phyloP scores from a whole-genome alignment of 2,329 filamentous ascomycete species.

The Cladosporium oxysporum region DNA sequence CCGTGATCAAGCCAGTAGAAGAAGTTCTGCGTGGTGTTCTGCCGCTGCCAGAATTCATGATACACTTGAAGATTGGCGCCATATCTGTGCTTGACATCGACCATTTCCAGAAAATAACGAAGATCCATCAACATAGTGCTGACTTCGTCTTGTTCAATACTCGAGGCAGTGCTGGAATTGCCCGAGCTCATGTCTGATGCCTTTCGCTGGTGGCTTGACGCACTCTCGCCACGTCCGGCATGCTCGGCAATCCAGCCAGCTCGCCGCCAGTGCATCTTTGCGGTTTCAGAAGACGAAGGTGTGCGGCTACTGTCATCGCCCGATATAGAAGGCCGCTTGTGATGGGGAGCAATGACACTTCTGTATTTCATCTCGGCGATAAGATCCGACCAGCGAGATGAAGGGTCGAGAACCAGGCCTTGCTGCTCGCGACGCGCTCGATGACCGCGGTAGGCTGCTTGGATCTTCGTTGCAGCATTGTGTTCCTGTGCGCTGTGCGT shows the following conservation, averaged over 20 bases:
- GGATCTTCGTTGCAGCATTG: constrained; percentile 36
- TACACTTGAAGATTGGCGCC: constrained; percentile 79
- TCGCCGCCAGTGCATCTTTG: constrained; percentile 73
- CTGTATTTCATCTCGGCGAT: constrained; percentile 35
- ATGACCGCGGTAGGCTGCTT: constrained; percentile 74
- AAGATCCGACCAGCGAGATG: constrained; percentile 69
- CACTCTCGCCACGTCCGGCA: constrained; percentile 65
- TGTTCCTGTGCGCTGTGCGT: constrained; percentile 27
- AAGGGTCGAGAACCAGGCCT: constrained; percentile 68
- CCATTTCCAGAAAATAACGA: constrained; percentile 81
- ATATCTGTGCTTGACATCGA: constrained; percentile 73
- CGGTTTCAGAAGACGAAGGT: constrained; percentile 23
- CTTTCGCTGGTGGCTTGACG: constrained; percentile 30
- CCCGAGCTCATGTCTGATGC: constrained; percentile 40
- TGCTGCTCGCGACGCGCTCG: constrained; percentile 68
- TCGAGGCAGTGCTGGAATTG: constrained; percentile 43
- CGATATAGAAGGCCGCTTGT: constrained; percentile 4
- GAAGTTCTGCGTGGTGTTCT: constrained; percentile 74
- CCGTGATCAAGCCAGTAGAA: constrained; percentile 91
- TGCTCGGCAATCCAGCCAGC: constrained; percentile 68
- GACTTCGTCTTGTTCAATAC: constrained; percentile 48
- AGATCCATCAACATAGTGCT: constrained; percentile 74
- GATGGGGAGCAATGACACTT: constrained; percentile 29
- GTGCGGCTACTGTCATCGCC: constrained; percentile 22
- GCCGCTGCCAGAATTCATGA: constrained; percentile 78